Evolutionary conservation across 208 protist genomes (phyloP).

Genomic region (Acanthamoeba polyphaga): DNA sequence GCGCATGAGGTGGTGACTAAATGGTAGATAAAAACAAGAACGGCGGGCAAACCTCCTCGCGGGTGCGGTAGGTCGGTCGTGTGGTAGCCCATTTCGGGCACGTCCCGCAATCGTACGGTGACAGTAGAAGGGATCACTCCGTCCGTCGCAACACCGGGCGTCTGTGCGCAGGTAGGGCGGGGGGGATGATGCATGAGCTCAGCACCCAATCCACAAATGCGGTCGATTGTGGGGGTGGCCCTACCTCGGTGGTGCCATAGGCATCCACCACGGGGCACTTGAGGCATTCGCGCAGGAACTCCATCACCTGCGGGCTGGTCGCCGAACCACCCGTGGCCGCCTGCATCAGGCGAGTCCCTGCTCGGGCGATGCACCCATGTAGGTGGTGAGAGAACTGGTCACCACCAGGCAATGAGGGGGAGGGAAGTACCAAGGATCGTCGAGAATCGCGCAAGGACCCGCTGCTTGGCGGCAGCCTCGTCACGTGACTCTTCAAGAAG

Average conservation of each 20-base stretch:
- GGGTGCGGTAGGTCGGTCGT: slow-evolving; percentile 72
- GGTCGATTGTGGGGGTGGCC: background rate
- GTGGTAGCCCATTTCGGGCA: slow-evolving; percentile 80
- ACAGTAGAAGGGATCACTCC: background rate
- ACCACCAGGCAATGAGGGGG: no score
- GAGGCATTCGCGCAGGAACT: background rate
- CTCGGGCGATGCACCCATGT: background rate
- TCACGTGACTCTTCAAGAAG: background rate
- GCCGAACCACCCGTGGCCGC: slow-evolving; percentile 50
- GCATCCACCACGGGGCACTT: background rate
- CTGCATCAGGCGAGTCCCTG: background rate
- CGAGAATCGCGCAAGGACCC: background rate
- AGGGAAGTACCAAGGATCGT: background rate
- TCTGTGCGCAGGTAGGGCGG: background rate
- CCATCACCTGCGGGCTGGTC: slow-evolving; percentile 10
- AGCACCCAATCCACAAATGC: no score
- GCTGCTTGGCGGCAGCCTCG: background rate
- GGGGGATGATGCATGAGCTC: no score
- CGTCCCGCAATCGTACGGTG: slow-evolving; percentile 24
- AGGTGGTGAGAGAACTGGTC: no score
- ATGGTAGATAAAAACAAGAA: background rate
- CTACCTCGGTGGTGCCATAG: slow-evolving; percentile 75
- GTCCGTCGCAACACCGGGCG: slow-evolving; percentile 6
- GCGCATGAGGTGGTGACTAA: no score
- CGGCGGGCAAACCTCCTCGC: slow-evolving; percentile 20